A percentile compares a stretch with the other conserved stretches of the same genome.
Conservation (phyloP, 768 basidiomycete species). For the Auriscalpium vulgare region DNA sequence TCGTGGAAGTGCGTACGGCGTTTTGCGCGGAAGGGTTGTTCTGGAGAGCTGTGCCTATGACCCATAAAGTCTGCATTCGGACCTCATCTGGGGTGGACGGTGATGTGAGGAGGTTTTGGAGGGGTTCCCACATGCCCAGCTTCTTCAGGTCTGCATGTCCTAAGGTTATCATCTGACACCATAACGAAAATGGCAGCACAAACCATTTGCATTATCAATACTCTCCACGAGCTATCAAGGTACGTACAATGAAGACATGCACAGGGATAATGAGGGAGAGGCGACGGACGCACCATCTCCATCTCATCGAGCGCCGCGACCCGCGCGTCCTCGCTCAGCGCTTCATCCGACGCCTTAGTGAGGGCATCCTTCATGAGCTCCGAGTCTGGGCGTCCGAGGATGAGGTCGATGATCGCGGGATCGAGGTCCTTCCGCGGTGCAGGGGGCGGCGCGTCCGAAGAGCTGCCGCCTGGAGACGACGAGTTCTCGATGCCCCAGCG, state of each 20-base stretch:
- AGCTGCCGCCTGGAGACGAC: conserved; percentile 5
- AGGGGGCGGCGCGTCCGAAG: conserved; percentile 25
- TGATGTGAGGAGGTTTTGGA: conserved; percentile 55
- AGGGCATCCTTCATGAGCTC: conserved; percentile 79
- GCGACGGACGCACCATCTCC: conserved; percentile 59
- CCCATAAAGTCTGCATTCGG: conserved; percentile 69
- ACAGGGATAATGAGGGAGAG: background rate
- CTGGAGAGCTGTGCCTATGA: conserved; percentile 82
- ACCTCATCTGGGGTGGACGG: conserved; percentile 50
- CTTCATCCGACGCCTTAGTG: conserved; percentile 50
- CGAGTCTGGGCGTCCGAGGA: conserved; percentile 79
- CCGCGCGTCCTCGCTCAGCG: conserved; percentile 46
- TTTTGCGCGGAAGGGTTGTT: conserved; percentile 84
- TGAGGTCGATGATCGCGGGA: conserved; percentile 77
- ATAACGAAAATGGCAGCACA: background rate
- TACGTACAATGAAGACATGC: background rate
- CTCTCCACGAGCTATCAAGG: conserved; percentile 66
- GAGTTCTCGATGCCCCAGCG: conserved; percentile 81
- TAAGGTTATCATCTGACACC: background rate
- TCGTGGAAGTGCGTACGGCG: conserved; percentile 39
- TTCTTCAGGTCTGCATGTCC: conserved; percentile 55
- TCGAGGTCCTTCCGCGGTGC: conserved; percentile 49
- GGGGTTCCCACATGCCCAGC: conserved; percentile 70
- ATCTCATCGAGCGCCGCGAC: conserved; percentile 72
- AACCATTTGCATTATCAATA: conserved; percentile 88